Evolutionary conservation across 352 stramenopile species (phyloP).

Genomic region (Phytophthora macrochlamydospora): DNA sequence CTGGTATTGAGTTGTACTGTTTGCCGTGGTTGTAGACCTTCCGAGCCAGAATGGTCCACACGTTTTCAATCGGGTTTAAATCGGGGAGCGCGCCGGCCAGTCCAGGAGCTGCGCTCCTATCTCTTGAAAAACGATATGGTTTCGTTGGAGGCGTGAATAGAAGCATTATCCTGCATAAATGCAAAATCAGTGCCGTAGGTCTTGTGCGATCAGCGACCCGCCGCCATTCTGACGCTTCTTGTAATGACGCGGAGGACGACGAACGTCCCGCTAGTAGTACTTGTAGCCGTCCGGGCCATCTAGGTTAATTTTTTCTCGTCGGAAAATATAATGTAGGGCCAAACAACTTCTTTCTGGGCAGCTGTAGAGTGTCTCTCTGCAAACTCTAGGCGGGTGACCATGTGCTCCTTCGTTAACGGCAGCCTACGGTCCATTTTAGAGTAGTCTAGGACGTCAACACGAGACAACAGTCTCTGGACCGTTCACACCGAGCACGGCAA

Average conservation of each 20-base stretch:
- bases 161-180: constrained; percentile 28
- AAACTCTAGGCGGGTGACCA: constrained; percentile 11
- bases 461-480: too few relatives aligned
- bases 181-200: too few relatives aligned
- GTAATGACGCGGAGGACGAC: too few relatives aligned
- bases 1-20: background rate
- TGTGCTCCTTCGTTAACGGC: constrained; percentile 21
- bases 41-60: too few relatives aligned
- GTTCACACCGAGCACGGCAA: too few relatives aligned
- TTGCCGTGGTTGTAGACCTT: constrained; percentile 8
- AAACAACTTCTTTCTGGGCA: constrained; percentile 1
- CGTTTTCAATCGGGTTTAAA: constrained; percentile 1
- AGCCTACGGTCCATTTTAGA: background rate
- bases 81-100: constrained; percentile 5
- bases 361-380: constrained; percentile 5
- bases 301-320: constrained; percentile 32
- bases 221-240: too few relatives aligned
- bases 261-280: too few relatives aligned
- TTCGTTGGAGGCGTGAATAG: constrained; percentile 19
- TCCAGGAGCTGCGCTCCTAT: background rate
- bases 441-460: too few relatives aligned
- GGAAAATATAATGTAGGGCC: constrained; percentile 20
- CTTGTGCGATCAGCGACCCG: too few relatives aligned
- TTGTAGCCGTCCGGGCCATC: constrained; percentile 22
- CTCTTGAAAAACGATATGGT: constrained; percentile 6